Percentiles rank a stretch among this genome's conserved stretches.
Conservation (phyloP, 2,329 filamentous ascomycete genomes). For the Didymella arachidicola region DNA sequence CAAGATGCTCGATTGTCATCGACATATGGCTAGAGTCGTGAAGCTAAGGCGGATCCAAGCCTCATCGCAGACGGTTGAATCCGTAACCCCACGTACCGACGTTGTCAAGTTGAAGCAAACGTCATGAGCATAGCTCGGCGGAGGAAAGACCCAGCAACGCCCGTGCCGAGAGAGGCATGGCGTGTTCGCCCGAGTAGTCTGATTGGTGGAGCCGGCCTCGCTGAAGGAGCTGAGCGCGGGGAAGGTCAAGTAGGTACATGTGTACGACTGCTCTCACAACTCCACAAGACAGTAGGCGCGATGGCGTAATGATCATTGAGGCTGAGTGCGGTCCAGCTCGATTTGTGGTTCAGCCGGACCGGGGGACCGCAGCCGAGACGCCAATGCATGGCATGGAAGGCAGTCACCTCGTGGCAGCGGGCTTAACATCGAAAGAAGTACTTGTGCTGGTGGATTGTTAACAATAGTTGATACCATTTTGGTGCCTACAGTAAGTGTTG, state of each 20-base stretch:
- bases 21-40: constrained; percentile 23
- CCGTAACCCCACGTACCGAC: constrained; percentile 23
- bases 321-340: neutral
- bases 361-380: neutral
- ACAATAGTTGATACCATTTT: neutral
- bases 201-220: constrained; percentile 41
- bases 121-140: constrained; percentile 33
- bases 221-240: constrained; percentile 29
- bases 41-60: constrained; percentile 31
- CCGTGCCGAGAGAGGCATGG: constrained; percentile 35
- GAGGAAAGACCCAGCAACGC: constrained; percentile 26
- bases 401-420: neutral
- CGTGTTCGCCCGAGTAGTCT: neutral
- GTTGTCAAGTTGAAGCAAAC: constrained; percentile 20
- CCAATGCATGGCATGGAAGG: neutral
- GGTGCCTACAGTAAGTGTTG: constrained; percentile 10
- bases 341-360: neutral
- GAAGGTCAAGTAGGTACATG: constrained; percentile 11
- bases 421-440: neutral
- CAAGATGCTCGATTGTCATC: neutral
- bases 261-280: neutral
- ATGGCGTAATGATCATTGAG: neutral
- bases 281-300: neutral
- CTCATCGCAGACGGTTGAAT: constrained; percentile 22
- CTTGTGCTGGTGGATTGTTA: neutral